Evolutionary conservation across 2,329 filamentous ascomycete genomes (phyloP).

Genomic region (Neurospora sp.): DNA sequence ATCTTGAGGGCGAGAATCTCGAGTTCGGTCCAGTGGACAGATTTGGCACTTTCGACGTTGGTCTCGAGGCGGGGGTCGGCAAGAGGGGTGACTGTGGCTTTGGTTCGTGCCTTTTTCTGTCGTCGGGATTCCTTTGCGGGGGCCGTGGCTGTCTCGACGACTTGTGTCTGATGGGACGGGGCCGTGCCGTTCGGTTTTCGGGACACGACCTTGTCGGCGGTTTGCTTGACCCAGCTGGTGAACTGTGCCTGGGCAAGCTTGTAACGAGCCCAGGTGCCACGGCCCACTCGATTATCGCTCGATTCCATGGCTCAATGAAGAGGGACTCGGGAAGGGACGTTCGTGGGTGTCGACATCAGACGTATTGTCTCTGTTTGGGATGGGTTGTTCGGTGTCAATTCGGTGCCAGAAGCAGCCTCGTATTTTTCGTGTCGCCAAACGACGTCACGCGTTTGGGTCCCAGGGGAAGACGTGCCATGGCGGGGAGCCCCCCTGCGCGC

Average conservation of each 20-base stretch:
- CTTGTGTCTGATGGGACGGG: background rate
- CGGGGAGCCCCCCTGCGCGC: background rate
- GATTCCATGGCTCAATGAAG: background rate
- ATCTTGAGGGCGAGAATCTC: slow-evolving; percentile 16
- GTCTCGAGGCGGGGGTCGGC: background rate
- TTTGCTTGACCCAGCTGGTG: slow-evolving; percentile 11
- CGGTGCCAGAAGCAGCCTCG: background rate
- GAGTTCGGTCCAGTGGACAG: slow-evolving; percentile 13
- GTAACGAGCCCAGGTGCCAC: slow-evolving; percentile 10
- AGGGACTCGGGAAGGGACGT: background rate
- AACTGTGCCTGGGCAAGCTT: slow-evolving; percentile 13
- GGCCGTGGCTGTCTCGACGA: background rate
- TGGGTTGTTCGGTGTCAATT: background rate
- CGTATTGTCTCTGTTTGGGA: background rate
- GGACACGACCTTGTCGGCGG: slow-evolving; percentile 10
- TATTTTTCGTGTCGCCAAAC: background rate
- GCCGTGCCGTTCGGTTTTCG: background rate
- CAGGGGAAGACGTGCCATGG: background rate
- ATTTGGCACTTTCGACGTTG: slow-evolving; percentile 2
- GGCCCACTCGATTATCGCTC: background rate
- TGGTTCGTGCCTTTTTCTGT: slow-evolving; percentile 9
- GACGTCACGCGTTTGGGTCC: background rate
- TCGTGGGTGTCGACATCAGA: background rate
- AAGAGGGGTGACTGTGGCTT: background rate
- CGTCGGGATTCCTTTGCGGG: slow-evolving; percentile 4